These are phyloP conservation scores for Cyclospora cayetanensis DNA, from an alignment of 169 alveolate species.

Conservation along the genomic window DNA sequence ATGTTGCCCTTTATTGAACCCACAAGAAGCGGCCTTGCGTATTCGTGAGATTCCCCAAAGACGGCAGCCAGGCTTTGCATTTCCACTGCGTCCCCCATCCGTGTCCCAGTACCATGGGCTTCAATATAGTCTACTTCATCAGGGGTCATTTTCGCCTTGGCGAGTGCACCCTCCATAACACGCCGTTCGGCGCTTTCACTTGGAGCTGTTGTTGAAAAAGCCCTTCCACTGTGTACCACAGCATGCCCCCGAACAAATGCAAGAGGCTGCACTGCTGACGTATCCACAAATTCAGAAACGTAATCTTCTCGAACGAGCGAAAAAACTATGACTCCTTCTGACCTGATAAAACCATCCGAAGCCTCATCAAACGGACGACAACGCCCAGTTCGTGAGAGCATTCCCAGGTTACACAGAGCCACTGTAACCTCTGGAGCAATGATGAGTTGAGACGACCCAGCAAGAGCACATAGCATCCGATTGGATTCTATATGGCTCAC, in stretches of 20 bases:
- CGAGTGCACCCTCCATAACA: slow-evolving; percentile 73
- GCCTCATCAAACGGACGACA: slow-evolving; percentile 81
- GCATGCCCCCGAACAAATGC: slow-evolving; percentile 77
- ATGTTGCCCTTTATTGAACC: slow-evolving; percentile 80
- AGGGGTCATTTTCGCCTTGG: slow-evolving; percentile 69
- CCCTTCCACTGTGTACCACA: slow-evolving; percentile 77
- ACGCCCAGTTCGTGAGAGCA: slow-evolving; percentile 76
- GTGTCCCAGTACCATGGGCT: slow-evolving; percentile 84
- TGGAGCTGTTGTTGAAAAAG: slow-evolving; percentile 80
- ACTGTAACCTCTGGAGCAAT: slow-evolving; percentile 77
- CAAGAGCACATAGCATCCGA: slow-evolving; percentile 76
- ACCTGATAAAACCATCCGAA: slow-evolving; percentile 80
- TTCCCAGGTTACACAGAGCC: slow-evolving; percentile 78
- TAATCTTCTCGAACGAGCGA: slow-evolving; percentile 50
- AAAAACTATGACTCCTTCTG: slow-evolving; percentile 78
- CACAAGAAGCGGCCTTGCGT: slow-evolving; percentile 75
- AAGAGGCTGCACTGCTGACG: slow-evolving; percentile 49
- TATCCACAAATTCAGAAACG: slow-evolving; percentile 45
- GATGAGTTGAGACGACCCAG: slow-evolving; percentile 77
- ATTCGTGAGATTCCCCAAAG: slow-evolving; percentile 71
- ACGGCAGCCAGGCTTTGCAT: slow-evolving; percentile 77
- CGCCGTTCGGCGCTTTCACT: slow-evolving; percentile 78
- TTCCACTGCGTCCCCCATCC: slow-evolving; percentile 83
- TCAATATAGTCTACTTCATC: slow-evolving; percentile 75
- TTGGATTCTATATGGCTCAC: slow-evolving; percentile 47